Evolutionary conservation across 371 early-diverging fungal species (phyloP), one percentile per base, ranked within the genome.

Genomic region (Rhizopus delemar): DNA sequence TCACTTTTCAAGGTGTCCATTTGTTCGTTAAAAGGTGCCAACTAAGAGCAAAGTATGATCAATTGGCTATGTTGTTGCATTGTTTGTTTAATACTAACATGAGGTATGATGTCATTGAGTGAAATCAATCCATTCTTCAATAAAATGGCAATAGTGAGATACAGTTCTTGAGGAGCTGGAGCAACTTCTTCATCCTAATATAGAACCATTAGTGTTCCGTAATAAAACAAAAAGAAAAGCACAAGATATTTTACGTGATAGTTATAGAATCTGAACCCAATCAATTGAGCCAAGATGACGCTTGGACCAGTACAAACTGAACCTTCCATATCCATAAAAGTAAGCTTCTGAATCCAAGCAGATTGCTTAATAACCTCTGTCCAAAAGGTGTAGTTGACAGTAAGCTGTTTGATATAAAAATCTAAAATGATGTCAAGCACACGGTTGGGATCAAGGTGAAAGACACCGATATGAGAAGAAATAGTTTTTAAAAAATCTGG

Each of bases 361-460:
- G 92, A 89, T 8, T 71, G 69, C 22, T 81, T 78, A 15, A 96
- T 66, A 8, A 96, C 76, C 4, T 79, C 77, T 8, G 95, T 68
- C 71, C 90, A 97, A 67, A 93, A 94, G 5, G 77, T 80, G 68
- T 90, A 86, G 45, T 94, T 86, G 38, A 83, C 76, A 8, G 72
- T 73, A 29, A 95, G 78, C 55, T 91, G 87, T 3, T 84, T 82
- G 52, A 83, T 73, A 56, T 93, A 94, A 15, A 90, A 78, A 60
- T 95, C 94, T 41, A 96, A 71, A 3, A 93, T 77, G 13, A 95
- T 77, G 63, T 93, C 95, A 45, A 95, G 57, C 0, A 91, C 94
- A 38, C 94, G 87, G 74, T 90, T 94, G 0, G 95, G 95, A 66
- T 96, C 96, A 35, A 97, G 73, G 58, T 86, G 85, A 62, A 95